Base-by-base conservation (phyloP, 768 basidiomycete genomes). In the Mycena vulgaris region DNA sequence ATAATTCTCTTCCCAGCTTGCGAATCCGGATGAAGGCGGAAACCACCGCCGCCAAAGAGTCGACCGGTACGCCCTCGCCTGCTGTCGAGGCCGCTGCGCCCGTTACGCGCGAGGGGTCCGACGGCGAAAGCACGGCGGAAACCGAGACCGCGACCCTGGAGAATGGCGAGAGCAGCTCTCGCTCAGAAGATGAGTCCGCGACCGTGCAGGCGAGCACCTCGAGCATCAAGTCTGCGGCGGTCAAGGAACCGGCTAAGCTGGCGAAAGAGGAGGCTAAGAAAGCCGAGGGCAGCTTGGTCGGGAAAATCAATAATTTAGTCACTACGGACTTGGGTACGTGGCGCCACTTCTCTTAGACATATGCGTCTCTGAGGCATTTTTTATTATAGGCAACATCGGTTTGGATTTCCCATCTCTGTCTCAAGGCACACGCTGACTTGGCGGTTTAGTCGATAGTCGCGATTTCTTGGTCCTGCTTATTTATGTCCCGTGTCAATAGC, bases 261-360 rank as follows among this genome's bases (percentile, higher is more conserved):
- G 52, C 19, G 2, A 51, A 25, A 8, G 23, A 11, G 21, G 66
- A 72, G 8, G 69, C 62, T 1, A 68, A 59, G 40, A 75, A 75
- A 27, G 40, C 62, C 19, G 66, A 45, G 10, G 65, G 80, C 8
- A 89, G 90, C 75, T 78, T 93, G 21, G 87, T 90, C 30, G 93
- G 94, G 13, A 92, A 89, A 76, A 90, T 95, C 76, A 95, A 92
- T 78, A 94, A 93, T 61, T 80, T 94, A 7, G 87, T 93, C 30
- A 90, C 92, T 5, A 89, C 90, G 0, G 93, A 95, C 78, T 33
- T 72, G 2, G 53, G 40, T 37, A 27, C 27, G 49, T 48, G 2
- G 21, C 16, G 4, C 28, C 28, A 47, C 33, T 49, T 33, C 16
- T 30, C 42, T 13, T 49, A 42, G 23, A 21, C 9, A 80, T 16